phyloP scores from a whole-genome alignment of 352 stramenopile species.

The Plasmopara viticola region DNA sequence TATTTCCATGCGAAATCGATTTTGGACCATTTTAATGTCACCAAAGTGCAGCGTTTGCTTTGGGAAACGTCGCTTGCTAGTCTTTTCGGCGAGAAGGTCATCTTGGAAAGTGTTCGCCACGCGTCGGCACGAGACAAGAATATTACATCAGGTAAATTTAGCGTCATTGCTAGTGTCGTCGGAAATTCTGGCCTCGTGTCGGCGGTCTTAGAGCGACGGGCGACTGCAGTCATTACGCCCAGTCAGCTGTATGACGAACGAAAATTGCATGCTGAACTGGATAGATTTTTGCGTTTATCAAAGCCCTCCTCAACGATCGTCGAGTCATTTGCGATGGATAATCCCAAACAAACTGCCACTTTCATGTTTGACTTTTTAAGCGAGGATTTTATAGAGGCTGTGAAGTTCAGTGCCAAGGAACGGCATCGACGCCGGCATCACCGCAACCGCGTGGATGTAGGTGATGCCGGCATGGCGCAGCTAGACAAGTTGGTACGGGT shows the following conservation, averaged over 20 bases:
- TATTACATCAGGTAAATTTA: constrained; percentile 14
- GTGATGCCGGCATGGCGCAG: constrained; percentile 63
- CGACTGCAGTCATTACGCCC: constrained; percentile 13
- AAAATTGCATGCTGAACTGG: constrained; percentile 38
- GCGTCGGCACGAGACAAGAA: constrained; percentile 13
- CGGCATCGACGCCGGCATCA: constrained; percentile 44
- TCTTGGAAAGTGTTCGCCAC: constrained; percentile 45
- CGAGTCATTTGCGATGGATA: constrained; percentile 26
- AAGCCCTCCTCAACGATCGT: constrained; percentile 34
- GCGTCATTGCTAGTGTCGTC: constrained; percentile 19
- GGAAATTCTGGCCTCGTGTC: constrained; percentile 19
- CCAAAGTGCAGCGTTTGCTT: constrained; percentile 60
- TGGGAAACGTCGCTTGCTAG: constrained; percentile 67
- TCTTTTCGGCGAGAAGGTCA: constrained; percentile 56
- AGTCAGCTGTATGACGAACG: constrained; percentile 21
- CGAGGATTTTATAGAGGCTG: constrained; percentile 49
- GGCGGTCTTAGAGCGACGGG: constrained; percentile 17
- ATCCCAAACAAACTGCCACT: constrained; percentile 26
- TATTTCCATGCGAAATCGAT: constrained; percentile 58
- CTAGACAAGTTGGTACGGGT: constrained; percentile 64
- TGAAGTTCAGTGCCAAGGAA: constrained; percentile 57
- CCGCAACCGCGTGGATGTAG: constrained; percentile 66
- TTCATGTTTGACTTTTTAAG: constrained; percentile 62
- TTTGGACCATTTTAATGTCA: constrained; percentile 57
- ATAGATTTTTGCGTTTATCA: constrained; percentile 39